Evolutionary conservation across 352 stramenopile genomes (phyloP).

Genomic region (Phytophthora citrophthora): DNA sequence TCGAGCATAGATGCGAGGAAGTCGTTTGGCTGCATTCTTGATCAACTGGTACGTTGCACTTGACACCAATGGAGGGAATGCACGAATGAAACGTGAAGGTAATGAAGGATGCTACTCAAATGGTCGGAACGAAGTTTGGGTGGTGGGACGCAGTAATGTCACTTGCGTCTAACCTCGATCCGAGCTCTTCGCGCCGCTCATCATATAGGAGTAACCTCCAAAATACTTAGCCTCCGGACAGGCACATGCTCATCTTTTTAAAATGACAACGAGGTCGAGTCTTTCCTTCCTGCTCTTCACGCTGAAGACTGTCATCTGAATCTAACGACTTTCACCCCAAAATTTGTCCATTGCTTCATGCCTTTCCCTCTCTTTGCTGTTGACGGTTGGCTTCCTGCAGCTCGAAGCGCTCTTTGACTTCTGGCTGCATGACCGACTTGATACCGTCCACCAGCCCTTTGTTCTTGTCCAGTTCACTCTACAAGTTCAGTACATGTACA

Average conservation of each 20-base stretch:
- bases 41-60: neutral
- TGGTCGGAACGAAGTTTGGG: slow-evolving; percentile 12
- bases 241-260: neutral
- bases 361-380: slow-evolving; percentile 10
- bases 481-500: neutral
- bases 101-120: neutral
- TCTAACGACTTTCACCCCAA: neutral
- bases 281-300: slow-evolving; percentile 3
- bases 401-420: slow-evolving; percentile 65
- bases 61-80: slow-evolving; percentile 6
- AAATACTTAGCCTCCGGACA: neutral
- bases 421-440: slow-evolving; percentile 69
- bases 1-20: slow-evolving; percentile 39
- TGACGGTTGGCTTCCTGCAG: slow-evolving; percentile 37
- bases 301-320: slow-evolving; percentile 1
- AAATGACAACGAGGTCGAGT: neutral
- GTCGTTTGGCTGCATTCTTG: slow-evolving; percentile 28
- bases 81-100: slow-evolving; percentile 20
- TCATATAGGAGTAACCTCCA: too few relatives aligned
- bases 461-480: slow-evolving; percentile 75
- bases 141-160: slow-evolving; percentile 17
- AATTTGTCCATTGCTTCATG: slow-evolving; percentile 3
- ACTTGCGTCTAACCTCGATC: slow-evolving; percentile 4
- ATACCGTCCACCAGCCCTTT: slow-evolving; percentile 62
- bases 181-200: slow-evolving; percentile 2